Conservation (phyloP, 768 basidiomycete genomes). For the Mycena metata region DNA sequence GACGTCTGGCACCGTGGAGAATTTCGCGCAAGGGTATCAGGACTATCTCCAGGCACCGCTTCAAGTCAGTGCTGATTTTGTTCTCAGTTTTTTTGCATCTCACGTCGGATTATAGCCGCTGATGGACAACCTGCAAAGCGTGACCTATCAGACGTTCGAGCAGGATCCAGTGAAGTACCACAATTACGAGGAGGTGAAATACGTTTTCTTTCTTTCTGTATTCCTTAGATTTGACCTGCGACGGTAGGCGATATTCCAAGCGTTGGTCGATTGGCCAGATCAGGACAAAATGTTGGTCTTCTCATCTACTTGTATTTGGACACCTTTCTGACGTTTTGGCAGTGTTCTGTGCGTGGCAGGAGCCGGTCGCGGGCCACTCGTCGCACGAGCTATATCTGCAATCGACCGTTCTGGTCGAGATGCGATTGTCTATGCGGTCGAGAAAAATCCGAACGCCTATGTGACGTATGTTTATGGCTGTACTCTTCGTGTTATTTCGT, state of each 20-base stretch:
- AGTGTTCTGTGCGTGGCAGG: slow-evolving; percentile 94
- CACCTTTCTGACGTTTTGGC: slow-evolving; percentile 23
- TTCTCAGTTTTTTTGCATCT: slow-evolving; percentile 25
- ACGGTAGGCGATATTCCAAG: slow-evolving; percentile 80
- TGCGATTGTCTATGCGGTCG: slow-evolving; percentile 86
- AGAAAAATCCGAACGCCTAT: slow-evolving; percentile 97
- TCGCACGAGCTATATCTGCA: slow-evolving; percentile 86
- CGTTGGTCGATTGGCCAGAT: slow-evolving; percentile 78
- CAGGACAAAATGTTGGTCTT: slow-evolving; percentile 72
- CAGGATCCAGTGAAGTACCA: slow-evolving; percentile 97
- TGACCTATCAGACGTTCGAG: slow-evolving; percentile 98
- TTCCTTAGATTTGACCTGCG: slow-evolving; percentile 8
- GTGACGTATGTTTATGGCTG: slow-evolving; percentile 79
- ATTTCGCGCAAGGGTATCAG: slow-evolving; percentile 93
- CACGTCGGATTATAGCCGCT: slow-evolving; percentile 71
- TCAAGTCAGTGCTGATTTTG: slow-evolving; percentile 66
- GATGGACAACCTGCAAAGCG: slow-evolving; percentile 97
- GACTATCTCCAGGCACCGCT: slow-evolving; percentile 96
- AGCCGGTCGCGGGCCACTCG: slow-evolving; percentile 94
- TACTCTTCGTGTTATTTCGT: slow-evolving; percentile 16
- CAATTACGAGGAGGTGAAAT: slow-evolving; percentile 90
- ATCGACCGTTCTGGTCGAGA: slow-evolving; percentile 73
- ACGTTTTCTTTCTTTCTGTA: slow-evolving; percentile 24
- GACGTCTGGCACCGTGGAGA: slow-evolving; percentile 83
- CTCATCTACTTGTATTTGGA: slow-evolving; percentile 25